phyloP scores from a whole-genome alignment of 331 rosid species.

The Stylosanthes scabra region DNA sequence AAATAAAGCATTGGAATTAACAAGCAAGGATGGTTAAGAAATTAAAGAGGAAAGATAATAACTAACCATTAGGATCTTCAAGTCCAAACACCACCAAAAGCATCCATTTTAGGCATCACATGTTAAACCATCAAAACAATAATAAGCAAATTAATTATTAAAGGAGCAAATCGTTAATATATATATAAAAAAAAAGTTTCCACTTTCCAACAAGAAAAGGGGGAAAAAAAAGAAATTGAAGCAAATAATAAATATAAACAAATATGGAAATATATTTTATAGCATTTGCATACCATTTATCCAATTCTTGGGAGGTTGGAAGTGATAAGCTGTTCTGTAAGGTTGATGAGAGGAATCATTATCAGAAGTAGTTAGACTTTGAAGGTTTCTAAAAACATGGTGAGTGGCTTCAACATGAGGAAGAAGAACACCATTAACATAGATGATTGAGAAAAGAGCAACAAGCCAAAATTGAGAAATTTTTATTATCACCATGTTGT shows the following conservation, averaged over 20 bases:
- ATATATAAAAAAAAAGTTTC: neutral
- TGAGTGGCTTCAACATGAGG: slow-evolving; percentile 61
- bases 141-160: neutral
- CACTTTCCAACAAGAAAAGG: neutral
- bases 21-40: neutral
- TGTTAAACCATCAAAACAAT: slow-evolving; percentile 35
- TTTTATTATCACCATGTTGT: slow-evolving; percentile 27
- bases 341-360: slow-evolving; percentile 51
- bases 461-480: slow-evolving; percentile 41
- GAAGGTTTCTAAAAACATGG: slow-evolving; percentile 49
- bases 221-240: neutral
- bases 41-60: neutral
- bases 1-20: too few species aligned
- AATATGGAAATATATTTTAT: neutral
- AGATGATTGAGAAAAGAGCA: slow-evolving; percentile 37
- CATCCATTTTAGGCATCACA: slow-evolving; percentile 51
- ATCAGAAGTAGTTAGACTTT: slow-evolving; percentile 25
- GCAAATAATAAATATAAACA: too few species aligned
- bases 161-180: neutral
- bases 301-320: slow-evolving; percentile 86
- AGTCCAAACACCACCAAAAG: slow-evolving; percentile 39
- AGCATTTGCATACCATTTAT: slow-evolving; percentile 58
- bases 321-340: slow-evolving; percentile 84
- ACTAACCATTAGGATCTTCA: slow-evolving; percentile 92
- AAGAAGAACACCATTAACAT: slow-evolving; percentile 35